Conservation (phyloP, 495 filamentous ascomycete species). For the Xylaria curta region DNA sequence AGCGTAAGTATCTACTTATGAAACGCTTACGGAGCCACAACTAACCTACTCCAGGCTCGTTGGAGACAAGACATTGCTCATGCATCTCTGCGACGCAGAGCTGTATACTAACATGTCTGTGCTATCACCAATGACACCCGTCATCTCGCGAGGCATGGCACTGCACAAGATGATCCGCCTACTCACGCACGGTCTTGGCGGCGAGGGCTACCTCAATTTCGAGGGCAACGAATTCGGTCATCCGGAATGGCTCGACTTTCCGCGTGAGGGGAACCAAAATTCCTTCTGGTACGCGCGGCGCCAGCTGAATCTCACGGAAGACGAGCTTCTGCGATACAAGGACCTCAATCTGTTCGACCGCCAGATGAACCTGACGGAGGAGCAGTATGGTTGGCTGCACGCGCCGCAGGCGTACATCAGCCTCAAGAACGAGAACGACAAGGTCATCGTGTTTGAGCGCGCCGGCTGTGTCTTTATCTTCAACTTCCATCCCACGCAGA, state of each 20-base stretch:
- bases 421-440: conserved; percentile 93
- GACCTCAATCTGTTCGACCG: conserved; percentile 95
- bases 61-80: conserved; percentile 93
- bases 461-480: conserved; percentile 91
- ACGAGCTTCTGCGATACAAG: conserved; percentile 82
- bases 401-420: conserved; percentile 86
- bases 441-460: conserved; percentile 95
- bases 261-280: conserved; percentile 91
- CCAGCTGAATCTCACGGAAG: conserved; percentile 92
- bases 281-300: conserved; percentile 97
- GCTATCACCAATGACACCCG: conserved; percentile 79
- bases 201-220: conserved; percentile 98
- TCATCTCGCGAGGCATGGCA: conserved; percentile 89
- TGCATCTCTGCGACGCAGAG: conserved; percentile 97
- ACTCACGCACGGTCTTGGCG: conserved; percentile 90
- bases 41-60: conserved; percentile 72
- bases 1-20: conserved; percentile 69
- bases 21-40: conserved; percentile 3
- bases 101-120: conserved; percentile 98
- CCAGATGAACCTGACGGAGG: conserved; percentile 84
- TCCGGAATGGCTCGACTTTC: conserved; percentile 99
- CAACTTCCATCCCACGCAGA: conserved; percentile 90
- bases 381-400: conserved; percentile 92
- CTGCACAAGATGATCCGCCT: conserved; percentile 98
- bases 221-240: conserved; percentile 99